phyloP scores from a whole-genome alignment of 1,284 basidiomycete species.

The Tilletia walkeri region DNA sequence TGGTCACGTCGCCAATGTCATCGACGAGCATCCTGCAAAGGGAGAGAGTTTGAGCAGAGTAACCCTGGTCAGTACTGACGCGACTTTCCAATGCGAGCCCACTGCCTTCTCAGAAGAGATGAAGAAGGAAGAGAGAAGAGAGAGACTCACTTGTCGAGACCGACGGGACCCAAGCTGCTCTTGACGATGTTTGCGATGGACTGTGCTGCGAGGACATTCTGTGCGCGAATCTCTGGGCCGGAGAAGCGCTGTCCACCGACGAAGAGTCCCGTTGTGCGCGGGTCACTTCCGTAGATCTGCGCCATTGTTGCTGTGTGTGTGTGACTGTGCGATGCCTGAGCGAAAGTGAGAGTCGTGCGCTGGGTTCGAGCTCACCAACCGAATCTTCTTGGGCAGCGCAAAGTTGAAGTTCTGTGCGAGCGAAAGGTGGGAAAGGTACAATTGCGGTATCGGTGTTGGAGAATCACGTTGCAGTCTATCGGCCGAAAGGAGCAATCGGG shows the following conservation, averaged over 20 bases:
- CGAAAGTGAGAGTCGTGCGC: too few species aligned
- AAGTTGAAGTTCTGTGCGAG: too few species aligned
- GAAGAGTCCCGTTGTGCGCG: conserved; percentile 62
- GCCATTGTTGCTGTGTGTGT: conserved; percentile 37
- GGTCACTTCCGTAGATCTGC: conserved; percentile 54
- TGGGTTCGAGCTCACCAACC: too few species aligned
- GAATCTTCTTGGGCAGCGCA: too few species aligned
- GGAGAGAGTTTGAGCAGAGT: not conserved
- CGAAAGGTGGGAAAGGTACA: too few species aligned
- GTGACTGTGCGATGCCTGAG: too few species aligned
- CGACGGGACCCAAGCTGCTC: conserved; percentile 91
- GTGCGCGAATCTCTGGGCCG: conserved; percentile 92
- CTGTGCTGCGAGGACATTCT: conserved; percentile 86
- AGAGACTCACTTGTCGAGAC: conserved; percentile 49
- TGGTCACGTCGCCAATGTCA: conserved; percentile 98
- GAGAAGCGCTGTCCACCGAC: conserved; percentile 89
- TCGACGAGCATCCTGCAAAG: conserved; percentile 75
- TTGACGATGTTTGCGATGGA: conserved; percentile 97
- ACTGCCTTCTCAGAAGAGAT: not conserved
- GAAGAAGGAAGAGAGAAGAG: not conserved
- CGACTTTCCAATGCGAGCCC: too few species aligned
- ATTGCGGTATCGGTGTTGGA: too few species aligned
- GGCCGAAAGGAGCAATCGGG: too few species aligned
- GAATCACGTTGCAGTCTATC: too few species aligned
- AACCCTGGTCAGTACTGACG: too few species aligned